phyloP scores from a whole-genome alignment of 768 basidiomycete species.

The Exidia glandulosa region DNA sequence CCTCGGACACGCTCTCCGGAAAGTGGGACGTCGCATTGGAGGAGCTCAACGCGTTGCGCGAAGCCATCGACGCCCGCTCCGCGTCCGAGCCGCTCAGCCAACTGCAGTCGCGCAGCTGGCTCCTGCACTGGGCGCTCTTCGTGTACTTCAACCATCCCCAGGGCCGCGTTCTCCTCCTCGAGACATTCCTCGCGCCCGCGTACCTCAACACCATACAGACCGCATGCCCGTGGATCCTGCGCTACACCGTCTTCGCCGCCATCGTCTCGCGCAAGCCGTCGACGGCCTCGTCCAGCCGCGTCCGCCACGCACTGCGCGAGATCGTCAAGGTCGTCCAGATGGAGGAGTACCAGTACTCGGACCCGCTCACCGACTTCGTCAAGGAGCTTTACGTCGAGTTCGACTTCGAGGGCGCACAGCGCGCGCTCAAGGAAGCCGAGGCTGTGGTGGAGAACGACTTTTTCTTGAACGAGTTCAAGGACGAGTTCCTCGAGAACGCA shows the following conservation, averaged over 20 bases:
- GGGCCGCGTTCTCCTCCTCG: slow-evolving; percentile 83
- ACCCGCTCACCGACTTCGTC: slow-evolving; percentile 87
- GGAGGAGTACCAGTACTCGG: slow-evolving; percentile 93
- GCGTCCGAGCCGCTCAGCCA: slow-evolving; percentile 55
- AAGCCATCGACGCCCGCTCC: slow-evolving; percentile 75
- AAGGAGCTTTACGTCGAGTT: slow-evolving; percentile 92
- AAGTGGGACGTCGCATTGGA: slow-evolving; percentile 92
- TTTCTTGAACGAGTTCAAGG: slow-evolving; percentile 82
- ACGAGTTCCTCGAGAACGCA: slow-evolving; percentile 94
- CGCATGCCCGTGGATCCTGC: slow-evolving; percentile 84
- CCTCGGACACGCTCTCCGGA: slow-evolving; percentile 89
- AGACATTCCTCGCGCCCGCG: slow-evolving; percentile 90
- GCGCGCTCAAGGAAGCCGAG: slow-evolving; percentile 65
- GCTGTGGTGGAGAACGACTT: slow-evolving; percentile 84
- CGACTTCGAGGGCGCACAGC: slow-evolving; percentile 91
- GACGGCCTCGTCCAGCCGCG: slow-evolving; percentile 39
- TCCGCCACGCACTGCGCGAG: slow-evolving; percentile 81
- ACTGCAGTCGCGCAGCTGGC: slow-evolving; percentile 91
- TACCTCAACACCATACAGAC: slow-evolving; percentile 99
- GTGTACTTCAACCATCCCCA: slow-evolving; percentile 96
- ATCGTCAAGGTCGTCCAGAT: slow-evolving; percentile 88
- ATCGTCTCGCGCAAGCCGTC: slow-evolving; percentile 74
- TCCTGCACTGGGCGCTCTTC: slow-evolving; percentile 95
- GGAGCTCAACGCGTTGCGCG: slow-evolving; percentile 91
- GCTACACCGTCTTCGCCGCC: slow-evolving; percentile 88